Base-by-base conservation (phyloP, 2,329 filamentous ascomycete genomes). In the Penicillium sp. region DNA sequence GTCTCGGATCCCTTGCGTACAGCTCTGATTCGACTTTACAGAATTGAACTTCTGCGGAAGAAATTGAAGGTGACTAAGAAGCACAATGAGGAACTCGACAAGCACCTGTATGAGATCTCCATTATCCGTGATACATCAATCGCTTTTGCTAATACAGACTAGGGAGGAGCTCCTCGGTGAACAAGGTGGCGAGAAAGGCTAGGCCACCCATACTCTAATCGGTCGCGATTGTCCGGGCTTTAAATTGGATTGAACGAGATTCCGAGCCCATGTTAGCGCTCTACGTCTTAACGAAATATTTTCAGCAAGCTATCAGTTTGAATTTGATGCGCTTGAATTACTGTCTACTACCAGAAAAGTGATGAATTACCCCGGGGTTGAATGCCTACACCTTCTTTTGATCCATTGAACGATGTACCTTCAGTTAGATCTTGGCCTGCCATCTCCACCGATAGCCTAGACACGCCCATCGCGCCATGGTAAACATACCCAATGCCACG, bases 391-490 rank as follows among this genome's bases (percentile, higher is more conserved):
- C 1, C 6, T 22, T 40, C 37, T 40, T 40, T 40, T 12, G 9
- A 47, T 4, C 7, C 18, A 20, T 15, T 20, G 15, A 22, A 11
- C 25, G 7, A 14, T 40, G 37, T 18, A 8, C 9, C 23, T 25
- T 7, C 9, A 14, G 12, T 48, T 53, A 75, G 20, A 75, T 67
- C 56, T 72, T 73, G 5, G 69, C 66, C 9, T 54, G 64, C 73
- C 73, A 75, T 31, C 67, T 60, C 73, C 73, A 76, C 22, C 67
- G 61, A 62, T 75, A 75, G 8, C 66, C 65, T 40, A 75, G 47
- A 58, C 73, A 76, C 5, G 72, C 70, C 73, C 73, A 76, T 26
- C 73, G 60, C 9, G 73, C 73, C 56, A 70, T 66, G 7, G 65
- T 22, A 23, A 76, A 72, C 25, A 72, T 59, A 0, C 66, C 56